Conservation (phyloP, 2,329 filamentous ascomycete species). For the Tolypocladium endophyticum region DNA sequence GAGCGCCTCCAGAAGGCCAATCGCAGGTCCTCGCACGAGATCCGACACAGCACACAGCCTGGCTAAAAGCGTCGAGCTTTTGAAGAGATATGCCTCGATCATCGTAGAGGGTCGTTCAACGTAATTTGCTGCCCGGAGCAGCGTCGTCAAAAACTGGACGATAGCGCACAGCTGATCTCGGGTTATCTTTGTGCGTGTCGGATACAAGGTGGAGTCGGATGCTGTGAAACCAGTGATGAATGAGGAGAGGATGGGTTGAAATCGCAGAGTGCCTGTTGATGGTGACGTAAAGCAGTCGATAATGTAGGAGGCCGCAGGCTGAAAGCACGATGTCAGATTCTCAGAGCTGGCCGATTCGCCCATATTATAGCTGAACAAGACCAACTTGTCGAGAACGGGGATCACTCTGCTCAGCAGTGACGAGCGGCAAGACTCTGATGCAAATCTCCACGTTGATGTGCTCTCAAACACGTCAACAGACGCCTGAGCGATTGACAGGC, state of each 20-base stretch:
- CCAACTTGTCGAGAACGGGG: constrained; percentile 57
- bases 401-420: constrained; percentile 60
- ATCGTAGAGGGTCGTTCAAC: constrained; percentile 52
- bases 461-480: constrained; percentile 80
- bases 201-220: constrained; percentile 52
- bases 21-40: constrained; percentile 52
- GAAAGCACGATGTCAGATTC: constrained; percentile 50
- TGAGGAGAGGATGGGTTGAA: constrained; percentile 65
- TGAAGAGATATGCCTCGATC: constrained; percentile 72
- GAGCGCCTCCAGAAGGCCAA: constrained; percentile 62
- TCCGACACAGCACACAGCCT: constrained; percentile 64
- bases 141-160: constrained; percentile 54
- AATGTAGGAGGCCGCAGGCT: constrained; percentile 64
- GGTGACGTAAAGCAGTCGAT: constrained; percentile 65
- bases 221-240: constrained; percentile 40
- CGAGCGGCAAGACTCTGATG: constrained; percentile 54
- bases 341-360: constrained; percentile 44
- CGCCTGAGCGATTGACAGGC: constrained; percentile 62
- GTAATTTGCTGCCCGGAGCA: constrained; percentile 61
- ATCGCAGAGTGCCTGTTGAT: constrained; percentile 58
- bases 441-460: constrained; percentile 76
- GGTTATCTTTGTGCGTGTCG: constrained; percentile 41
- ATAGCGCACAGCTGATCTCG: constrained; percentile 53
- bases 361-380: constrained; percentile 65
- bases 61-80: constrained; percentile 64